These are phyloP conservation scores for Rutstroemia sp. DNA, from an alignment of 2,329 filamentous ascomycete species.

Conservation along the genomic window DNA sequence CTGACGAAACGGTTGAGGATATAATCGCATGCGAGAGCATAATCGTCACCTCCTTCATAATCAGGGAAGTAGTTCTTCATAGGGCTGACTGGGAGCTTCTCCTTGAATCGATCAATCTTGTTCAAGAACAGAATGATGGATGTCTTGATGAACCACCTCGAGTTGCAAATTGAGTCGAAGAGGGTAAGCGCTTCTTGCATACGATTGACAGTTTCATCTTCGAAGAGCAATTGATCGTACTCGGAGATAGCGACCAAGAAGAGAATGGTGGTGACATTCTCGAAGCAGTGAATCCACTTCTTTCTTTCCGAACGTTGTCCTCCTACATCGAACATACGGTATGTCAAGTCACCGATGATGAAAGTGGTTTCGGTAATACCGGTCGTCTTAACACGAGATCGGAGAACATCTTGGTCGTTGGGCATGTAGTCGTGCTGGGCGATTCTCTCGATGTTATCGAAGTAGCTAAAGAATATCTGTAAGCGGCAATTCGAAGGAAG, in stretches of 20 bases:
- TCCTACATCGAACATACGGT: slow-evolving; percentile 83
- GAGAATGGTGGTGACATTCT: slow-evolving; percentile 77
- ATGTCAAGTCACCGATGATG: slow-evolving; percentile 85
- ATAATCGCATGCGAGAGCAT: slow-evolving; percentile 93
- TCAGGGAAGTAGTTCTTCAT: slow-evolving; percentile 87
- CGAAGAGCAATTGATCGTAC: slow-evolving; percentile 92
- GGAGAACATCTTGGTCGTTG: slow-evolving; percentile 88
- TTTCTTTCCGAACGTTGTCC: slow-evolving; percentile 69
- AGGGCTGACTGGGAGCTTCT: slow-evolving; percentile 74
- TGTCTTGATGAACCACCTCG: slow-evolving; percentile 84
- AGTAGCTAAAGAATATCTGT: slow-evolving; percentile 56
- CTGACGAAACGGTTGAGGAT: slow-evolving; percentile 98
- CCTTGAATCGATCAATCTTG: slow-evolving; percentile 86
- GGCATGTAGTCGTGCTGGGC: slow-evolving; percentile 76
- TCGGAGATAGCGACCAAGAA: slow-evolving; percentile 95
- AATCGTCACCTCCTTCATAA: slow-evolving; percentile 93
- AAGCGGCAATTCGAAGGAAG: neutral
- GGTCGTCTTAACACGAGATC: slow-evolving; percentile 85
- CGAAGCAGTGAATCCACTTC: slow-evolving; percentile 76
- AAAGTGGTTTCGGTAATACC: slow-evolving; percentile 96
- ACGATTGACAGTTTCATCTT: slow-evolving; percentile 94
- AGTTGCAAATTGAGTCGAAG: slow-evolving; percentile 84
- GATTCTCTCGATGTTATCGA: slow-evolving; percentile 68
- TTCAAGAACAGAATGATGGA: slow-evolving; percentile 85
- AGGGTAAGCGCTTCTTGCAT: slow-evolving; percentile 86